Base-by-base conservation (phyloP, 768 basidiomycete genomes). In the Pleurotus tuber-regium region DNA sequence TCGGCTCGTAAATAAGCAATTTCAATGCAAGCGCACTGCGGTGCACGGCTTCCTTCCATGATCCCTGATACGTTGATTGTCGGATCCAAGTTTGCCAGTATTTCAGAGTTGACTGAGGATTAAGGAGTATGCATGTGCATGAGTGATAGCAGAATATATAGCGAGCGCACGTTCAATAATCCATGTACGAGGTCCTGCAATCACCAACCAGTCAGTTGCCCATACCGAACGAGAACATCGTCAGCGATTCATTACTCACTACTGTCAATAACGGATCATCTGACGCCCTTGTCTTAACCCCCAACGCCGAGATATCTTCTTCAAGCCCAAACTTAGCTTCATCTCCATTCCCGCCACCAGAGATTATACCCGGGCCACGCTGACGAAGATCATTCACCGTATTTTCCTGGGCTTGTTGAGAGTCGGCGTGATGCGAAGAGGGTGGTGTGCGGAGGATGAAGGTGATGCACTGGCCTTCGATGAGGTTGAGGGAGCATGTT, bases 1-100 rank as follows among this genome's bases (percentile, higher is more conserved):
- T 97, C 1, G 93, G 94, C 63, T 96, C 94, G 61, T 81, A 98
- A 39, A 94, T 93, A 54, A 98, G 75, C 51, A 97, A 77, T 69
- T 98, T 98, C 56, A 98, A 74, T 0, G 93, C 91, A n/a, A 98
- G 75, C 1, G 93, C 96, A 52, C 91, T 93, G 19, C 95, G 82
- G 61, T 92, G 83, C 4, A 98, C 94, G 2, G 89, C 86, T 66
- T 99, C 97, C 59, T 95, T 88, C 97, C 97, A 99, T 12, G 92
- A 82, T 0, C 96, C 97, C 11, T 78, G 79, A 67, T 99, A 99
- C 0, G 88, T 92, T 28, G 89, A 92, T 57, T 82, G 79, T n/a
- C 82, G 76, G 59, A 97, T 86, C 95, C 95, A 98, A 18, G 80
- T 71, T 55, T 83, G 84, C 94, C 94, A 98, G 65, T 89, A 97